A percentile compares a stretch with the other conserved stretches of the same genome.
Evolutionary conservation across 345 rosid genomes (phyloP).

Genomic region (Camelina sativa): DNA sequence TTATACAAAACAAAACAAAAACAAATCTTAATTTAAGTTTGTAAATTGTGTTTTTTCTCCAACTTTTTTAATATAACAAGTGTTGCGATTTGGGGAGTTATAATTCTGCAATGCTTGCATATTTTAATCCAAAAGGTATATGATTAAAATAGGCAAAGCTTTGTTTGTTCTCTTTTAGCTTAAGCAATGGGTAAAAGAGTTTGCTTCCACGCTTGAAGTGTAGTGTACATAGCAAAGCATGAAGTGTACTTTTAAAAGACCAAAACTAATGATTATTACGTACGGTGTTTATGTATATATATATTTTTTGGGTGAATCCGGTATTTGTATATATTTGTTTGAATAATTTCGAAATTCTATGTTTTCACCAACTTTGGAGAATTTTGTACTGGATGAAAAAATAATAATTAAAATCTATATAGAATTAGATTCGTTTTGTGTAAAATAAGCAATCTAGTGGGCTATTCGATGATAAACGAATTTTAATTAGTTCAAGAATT

Average conservation of each 20-base stretch:
- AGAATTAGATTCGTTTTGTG: conserved; percentile 1
- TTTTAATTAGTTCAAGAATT: not conserved
- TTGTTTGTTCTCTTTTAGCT: conserved; percentile 10
- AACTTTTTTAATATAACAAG: not conserved
- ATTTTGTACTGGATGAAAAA: not conserved
- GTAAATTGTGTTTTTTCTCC: conserved; percentile 19
- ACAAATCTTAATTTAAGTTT: conserved; percentile 20
- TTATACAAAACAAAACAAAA: conserved; percentile 9
- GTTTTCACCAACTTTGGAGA: not conserved
- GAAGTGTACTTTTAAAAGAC: not conserved
- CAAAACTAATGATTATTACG: not conserved
- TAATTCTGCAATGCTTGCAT: not conserved
- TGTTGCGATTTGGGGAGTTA: not conserved
- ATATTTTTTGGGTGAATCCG: not conserved
- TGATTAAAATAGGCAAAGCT: not conserved
- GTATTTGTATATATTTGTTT: not conserved
- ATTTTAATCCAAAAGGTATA: not conserved
- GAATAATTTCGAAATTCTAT: not conserved
- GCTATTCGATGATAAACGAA: not conserved
- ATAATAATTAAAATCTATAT: no score
- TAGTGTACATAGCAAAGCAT: not conserved
- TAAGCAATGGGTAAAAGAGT: conserved; percentile 6
- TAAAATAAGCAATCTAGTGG: not conserved
- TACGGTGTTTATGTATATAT: not conserved
- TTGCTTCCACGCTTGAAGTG: conserved; percentile 22